phyloP scores from a whole-genome alignment of 331 rosid genomes.

The Malus hybrid region DNA sequence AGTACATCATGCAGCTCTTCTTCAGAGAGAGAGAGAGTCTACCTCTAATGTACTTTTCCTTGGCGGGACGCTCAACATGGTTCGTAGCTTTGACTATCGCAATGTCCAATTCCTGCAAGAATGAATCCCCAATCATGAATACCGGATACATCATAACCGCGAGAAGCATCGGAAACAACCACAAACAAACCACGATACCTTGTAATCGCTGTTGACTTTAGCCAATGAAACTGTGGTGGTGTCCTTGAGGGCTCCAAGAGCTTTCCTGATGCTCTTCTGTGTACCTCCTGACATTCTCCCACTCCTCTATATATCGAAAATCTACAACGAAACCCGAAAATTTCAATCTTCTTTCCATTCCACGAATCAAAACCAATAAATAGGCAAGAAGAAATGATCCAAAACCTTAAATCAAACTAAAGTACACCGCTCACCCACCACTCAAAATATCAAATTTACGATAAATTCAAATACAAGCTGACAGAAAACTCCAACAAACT shows the following conservation, averaged over 20 bases:
- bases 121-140: conserved; percentile 13
- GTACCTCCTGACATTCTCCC: conserved; percentile 73
- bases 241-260: conserved; percentile 95
- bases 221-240: conserved; percentile 97
- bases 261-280: conserved; percentile 89
- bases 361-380: background rate
- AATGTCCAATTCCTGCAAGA: conserved; percentile 86
- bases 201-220: conserved; percentile 97
- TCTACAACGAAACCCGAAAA: conserved; percentile 22
- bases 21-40: conserved; percentile 7
- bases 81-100: conserved; percentile 91
- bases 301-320: conserved; percentile 34
- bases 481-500: background rate
- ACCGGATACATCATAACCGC: background rate
- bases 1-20: background rate
- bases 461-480: conserved; percentile 8
- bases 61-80: conserved; percentile 91
- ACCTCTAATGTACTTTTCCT: conserved; percentile 94
- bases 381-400: background rate
- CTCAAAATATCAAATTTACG: background rate
- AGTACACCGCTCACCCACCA: background rate
- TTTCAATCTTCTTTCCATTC: conserved; percentile 10
- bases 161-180: conserved; percentile 4
- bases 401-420: background rate
- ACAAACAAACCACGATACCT: conserved; percentile 39